Evolutionary conservation across 169 alveolate genomes (phyloP).

Genomic region (Blepharisma undulans): DNA sequence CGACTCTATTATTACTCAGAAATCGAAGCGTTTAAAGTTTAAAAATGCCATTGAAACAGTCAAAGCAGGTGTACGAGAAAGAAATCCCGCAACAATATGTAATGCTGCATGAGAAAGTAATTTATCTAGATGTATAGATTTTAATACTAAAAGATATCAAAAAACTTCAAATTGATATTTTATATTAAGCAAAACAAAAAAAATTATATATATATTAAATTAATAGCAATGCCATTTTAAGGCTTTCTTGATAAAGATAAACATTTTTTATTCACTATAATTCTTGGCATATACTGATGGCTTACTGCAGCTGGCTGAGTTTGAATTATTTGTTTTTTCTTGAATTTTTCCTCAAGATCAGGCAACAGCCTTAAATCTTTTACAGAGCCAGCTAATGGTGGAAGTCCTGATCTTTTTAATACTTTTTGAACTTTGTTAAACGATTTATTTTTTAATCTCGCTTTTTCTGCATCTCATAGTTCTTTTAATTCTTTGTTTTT

Average conservation of each 20-base stretch:
- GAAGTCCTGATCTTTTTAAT: neutral
- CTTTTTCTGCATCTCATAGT: neutral
- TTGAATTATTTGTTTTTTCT: neutral
- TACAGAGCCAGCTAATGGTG: conserved; percentile 20
- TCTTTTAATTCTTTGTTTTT: neutral
- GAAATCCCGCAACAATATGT: too few species aligned
- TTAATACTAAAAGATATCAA: too few species aligned
- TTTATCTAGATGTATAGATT: too few species aligned
- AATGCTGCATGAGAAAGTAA: too few species aligned
- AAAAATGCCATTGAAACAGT: too few species aligned
- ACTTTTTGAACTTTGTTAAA: conserved; percentile 17
- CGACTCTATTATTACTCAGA: too few species aligned
- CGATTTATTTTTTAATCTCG: neutral
- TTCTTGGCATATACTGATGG: neutral
- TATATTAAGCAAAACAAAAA: neutral
- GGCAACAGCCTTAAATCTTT: neutral
- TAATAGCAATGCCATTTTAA: neutral
- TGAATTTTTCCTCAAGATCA: neutral
- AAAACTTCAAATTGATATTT: too few species aligned
- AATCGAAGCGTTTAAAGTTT: too few species aligned
- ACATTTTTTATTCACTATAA: neutral
- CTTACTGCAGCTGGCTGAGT: neutral
- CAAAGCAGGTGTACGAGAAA: too few species aligned
- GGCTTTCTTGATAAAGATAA: neutral
- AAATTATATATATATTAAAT: too few species aligned